Evolutionary conservation across 106 monocot genomes (phyloP).

Genomic region (Xerophyta viscosa): DNA sequence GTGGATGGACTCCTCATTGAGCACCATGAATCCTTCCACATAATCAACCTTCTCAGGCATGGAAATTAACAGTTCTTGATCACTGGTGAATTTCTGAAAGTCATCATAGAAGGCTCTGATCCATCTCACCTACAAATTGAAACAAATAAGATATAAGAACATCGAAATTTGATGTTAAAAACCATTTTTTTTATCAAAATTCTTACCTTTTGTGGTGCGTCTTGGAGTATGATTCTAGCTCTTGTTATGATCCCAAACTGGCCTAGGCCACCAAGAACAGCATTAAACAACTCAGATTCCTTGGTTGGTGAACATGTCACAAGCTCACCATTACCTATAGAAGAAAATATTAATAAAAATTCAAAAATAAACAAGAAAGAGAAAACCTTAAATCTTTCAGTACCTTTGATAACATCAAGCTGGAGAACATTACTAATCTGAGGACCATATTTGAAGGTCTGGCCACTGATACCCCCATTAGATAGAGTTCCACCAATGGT

Average conservation of each 20-base stretch:
- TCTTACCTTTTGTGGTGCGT: slow-evolving; percentile 38
- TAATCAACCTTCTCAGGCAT: slow-evolving; percentile 52
- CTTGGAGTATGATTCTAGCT: slow-evolving; percentile 48
- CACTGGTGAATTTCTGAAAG: slow-evolving; percentile 20
- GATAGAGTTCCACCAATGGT: slow-evolving; percentile 84
- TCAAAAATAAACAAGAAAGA: neutral
- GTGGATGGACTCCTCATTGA: slow-evolving; percentile 56
- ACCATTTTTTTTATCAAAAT: neutral
- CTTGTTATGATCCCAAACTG: slow-evolving; percentile 75
- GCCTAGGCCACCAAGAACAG: slow-evolving; percentile 54
- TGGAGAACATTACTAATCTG: slow-evolving; percentile 81
- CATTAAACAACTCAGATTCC: slow-evolving; percentile 37
- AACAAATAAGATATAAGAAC: too few species aligned
- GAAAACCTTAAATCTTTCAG: too few species aligned
- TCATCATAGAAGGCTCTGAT: neutral
- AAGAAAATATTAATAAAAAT: neutral
- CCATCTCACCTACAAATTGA: slow-evolving; percentile 1
- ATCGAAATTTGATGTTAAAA: neutral
- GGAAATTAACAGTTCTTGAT: slow-evolving; percentile 52
- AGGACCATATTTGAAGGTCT: slow-evolving; percentile 76
- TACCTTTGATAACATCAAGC: slow-evolving; percentile 81
- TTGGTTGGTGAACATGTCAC: slow-evolving; percentile 41
- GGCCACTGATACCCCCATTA: slow-evolving; percentile 82
- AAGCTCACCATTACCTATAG: slow-evolving; percentile 41
- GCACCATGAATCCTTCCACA: slow-evolving; percentile 71